Evolutionary conservation across 768 basidiomycete genomes (phyloP).

Genomic region (Lactarius evosmus): DNA sequence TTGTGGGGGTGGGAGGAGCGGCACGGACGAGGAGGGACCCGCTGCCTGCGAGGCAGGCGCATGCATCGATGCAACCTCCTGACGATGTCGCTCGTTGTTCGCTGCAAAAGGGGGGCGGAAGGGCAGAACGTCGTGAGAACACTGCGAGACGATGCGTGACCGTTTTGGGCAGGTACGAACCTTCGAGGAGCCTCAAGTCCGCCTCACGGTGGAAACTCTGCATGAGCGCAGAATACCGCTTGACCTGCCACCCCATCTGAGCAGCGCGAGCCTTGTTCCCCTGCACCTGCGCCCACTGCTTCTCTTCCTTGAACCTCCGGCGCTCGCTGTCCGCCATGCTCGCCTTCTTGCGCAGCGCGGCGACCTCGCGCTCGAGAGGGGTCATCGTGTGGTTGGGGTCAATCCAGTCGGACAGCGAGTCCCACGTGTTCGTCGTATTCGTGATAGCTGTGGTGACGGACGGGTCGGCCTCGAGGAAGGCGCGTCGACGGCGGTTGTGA

Average conservation of each 20-base stretch:
- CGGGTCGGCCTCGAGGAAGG: slow-evolving; percentile 31
- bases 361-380: slow-evolving; percentile 71
- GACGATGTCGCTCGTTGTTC: slow-evolving; percentile 31
- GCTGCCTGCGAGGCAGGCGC: slow-evolving; percentile 24
- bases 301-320: slow-evolving; percentile 78
- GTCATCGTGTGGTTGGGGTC: slow-evolving; percentile 57
- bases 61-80: slow-evolving; percentile 24
- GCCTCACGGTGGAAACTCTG: slow-evolving; percentile 80
- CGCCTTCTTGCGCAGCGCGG: slow-evolving; percentile 69
- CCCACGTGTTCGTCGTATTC: slow-evolving; percentile 55
- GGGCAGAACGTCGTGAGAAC: not conserved
- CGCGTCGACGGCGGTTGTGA: slow-evolving; percentile 28
- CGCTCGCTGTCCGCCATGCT: slow-evolving; percentile 81
- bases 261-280: slow-evolving; percentile 71
- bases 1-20: slow-evolving; percentile 11
- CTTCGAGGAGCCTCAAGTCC: slow-evolving; percentile 62
- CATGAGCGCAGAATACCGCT: slow-evolving; percentile 74
- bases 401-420: slow-evolving; percentile 63
- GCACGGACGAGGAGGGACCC: slow-evolving; percentile 13
- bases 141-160: not conserved
- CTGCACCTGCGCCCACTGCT: slow-evolving; percentile 80
- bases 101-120: slow-evolving; percentile 29
- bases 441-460: slow-evolving; percentile 34
- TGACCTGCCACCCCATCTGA: slow-evolving; percentile 83
- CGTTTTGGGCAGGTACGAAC: slow-evolving; percentile 37